phyloP scores from a whole-genome alignment of 2,329 filamentous ascomycete genomes.

The Lachnellula hyalina region DNA sequence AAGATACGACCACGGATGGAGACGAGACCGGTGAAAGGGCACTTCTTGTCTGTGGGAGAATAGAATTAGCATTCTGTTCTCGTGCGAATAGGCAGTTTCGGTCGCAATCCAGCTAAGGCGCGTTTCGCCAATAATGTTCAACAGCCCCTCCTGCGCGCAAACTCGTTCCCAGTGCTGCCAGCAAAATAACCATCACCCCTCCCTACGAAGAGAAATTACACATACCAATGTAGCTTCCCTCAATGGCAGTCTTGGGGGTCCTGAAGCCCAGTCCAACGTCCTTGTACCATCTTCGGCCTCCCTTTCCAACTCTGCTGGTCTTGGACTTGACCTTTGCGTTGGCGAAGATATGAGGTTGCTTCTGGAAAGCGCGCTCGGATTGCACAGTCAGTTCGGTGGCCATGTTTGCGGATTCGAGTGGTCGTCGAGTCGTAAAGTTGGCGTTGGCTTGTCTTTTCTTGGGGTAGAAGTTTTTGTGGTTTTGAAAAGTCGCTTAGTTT shows the following conservation, averaged over 20 bases:
- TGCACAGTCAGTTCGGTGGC: conserved; percentile 99
- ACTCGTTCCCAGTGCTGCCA: background rate
- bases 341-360: conserved; percentile 99
- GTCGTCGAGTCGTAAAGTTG: conserved; percentile 25
- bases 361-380: conserved; percentile 99
- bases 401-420: conserved; percentile 50
- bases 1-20: conserved; percentile 99
- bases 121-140: background rate
- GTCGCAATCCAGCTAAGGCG: background rate
- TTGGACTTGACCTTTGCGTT: conserved; percentile 91
- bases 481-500: conserved; percentile 17
- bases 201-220: conserved; percentile 30
- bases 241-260: conserved; percentile 97
- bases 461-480: conserved; percentile 9
- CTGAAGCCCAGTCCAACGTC: conserved; percentile 99
- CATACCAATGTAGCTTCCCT: conserved; percentile 98
- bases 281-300: conserved; percentile 95
- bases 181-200: no score
- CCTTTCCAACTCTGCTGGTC: conserved; percentile 82
- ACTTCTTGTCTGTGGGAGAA: conserved; percentile 86
- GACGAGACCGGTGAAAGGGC: conserved; percentile 98
- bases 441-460: background rate
- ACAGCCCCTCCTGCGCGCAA: background rate
- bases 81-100: background rate
- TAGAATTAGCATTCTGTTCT: conserved; percentile 19